Percentiles rank a stretch among this genome's conserved stretches.
phyloP scores from a whole-genome alignment of 805 yeast species.

The Suhomyces sp. region DNA sequence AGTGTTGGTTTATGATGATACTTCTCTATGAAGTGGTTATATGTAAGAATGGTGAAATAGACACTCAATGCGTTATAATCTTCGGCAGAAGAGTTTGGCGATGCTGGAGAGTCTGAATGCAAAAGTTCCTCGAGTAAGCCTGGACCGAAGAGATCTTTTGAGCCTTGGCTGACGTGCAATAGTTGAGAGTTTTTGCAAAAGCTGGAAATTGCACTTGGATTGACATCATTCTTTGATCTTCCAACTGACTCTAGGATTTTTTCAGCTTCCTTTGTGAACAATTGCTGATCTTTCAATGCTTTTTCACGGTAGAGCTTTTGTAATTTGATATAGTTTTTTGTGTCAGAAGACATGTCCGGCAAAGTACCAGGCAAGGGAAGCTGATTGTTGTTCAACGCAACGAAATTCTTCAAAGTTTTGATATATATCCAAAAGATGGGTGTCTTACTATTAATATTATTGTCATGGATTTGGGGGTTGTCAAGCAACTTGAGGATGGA shows the following conservation, averaged over 20 bases:
- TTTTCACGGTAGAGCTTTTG: conserved; percentile 57
- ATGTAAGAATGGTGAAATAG: conserved; percentile 45
- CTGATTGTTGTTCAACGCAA: conserved; percentile 28
- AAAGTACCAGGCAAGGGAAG: conserved; percentile 73
- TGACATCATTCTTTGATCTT: conserved; percentile 25
- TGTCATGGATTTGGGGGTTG: conserved; percentile 18
- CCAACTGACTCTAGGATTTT: conserved; percentile 25
- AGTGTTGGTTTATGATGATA: conserved; percentile 16
- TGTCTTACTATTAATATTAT: conserved; percentile 14
- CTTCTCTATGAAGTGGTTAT: conserved; percentile 18
- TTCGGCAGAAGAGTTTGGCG: conserved; percentile 8
- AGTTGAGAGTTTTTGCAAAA: conserved; percentile 65
- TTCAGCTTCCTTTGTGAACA: conserved; percentile 34
- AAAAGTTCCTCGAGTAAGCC: conserved; percentile 14
- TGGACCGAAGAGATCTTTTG: conserved; percentile 19
- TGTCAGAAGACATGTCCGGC: conserved; percentile 88
- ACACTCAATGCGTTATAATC: conserved; percentile 24
- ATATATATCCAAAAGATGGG: conserved; percentile 62
- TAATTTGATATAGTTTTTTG: conserved; percentile 56
- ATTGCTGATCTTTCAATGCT: conserved; percentile 47
- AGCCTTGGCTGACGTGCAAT: conserved; percentile 50
- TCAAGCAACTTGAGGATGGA: conserved; percentile 22
- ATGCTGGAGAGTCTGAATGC: conserved; percentile 3
- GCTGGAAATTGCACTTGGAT: conserved; percentile 33
- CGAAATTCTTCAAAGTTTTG: conserved; percentile 52